Percentiles rank a stretch among this genome's conserved stretches.
These are phyloP conservation scores for Alisma plantagoaquatica DNA, from an alignment of 106 monocot genomes.

Conservation along the genomic window DNA sequence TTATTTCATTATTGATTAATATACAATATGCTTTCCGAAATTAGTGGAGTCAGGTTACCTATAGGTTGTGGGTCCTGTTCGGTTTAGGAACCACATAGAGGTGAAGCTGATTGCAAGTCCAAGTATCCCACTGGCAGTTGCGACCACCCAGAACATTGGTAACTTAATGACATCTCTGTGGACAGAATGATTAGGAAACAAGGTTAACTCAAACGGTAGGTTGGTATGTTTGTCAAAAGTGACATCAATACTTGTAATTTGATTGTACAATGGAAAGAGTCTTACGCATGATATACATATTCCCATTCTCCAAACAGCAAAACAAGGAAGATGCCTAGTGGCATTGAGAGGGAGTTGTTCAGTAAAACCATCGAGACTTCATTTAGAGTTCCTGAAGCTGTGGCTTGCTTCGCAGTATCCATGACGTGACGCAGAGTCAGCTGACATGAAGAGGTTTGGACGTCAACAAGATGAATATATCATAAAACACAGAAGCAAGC, in stretches of 20 bases:
- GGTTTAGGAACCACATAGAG: conserved; percentile 94
- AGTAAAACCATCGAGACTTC: conserved; percentile 97
- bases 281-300: conserved; percentile 69
- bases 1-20: too few species aligned
- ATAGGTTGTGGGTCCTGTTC: conserved; percentile 84
- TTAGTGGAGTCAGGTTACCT: too few species aligned
- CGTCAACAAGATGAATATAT: background rate
- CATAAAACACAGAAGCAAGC: background rate
- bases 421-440: conserved; percentile 76
- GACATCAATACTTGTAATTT: background rate
- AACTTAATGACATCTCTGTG: conserved; percentile 63
- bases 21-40: too few species aligned
- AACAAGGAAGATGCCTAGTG: conserved; percentile 64
- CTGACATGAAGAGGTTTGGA: conserved; percentile 27
- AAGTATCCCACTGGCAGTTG: conserved; percentile 65
- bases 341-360: conserved; percentile 83
- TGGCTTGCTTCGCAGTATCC: conserved; percentile 88
- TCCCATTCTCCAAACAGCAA: conserved; percentile 64
- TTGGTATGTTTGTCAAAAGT: too few species aligned
- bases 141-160: conserved; percentile 75
- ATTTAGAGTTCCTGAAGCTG: conserved; percentile 84
- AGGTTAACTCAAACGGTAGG: too few species aligned
- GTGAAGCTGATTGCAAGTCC: conserved; percentile 93
- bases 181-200: too few species aligned
- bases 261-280: background rate